Evolutionary conservation across 441 rosid genomes (phyloP).

Genomic region (Corymbia calophylla): DNA sequence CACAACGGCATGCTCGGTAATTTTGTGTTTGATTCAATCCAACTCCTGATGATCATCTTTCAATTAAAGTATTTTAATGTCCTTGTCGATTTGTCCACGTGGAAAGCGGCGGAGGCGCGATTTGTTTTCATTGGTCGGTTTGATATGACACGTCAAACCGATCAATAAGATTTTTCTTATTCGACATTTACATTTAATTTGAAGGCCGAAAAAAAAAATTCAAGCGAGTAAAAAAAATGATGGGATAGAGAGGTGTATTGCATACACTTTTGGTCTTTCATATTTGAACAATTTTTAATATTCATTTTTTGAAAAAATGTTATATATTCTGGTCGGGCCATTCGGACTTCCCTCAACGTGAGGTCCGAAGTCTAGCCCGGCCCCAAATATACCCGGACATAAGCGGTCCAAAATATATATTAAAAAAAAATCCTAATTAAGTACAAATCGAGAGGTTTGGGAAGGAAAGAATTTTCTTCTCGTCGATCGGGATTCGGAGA

Average conservation of each 20-base stretch:
- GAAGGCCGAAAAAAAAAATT: no score
- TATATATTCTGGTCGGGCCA: neutral
- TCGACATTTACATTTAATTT: no score
- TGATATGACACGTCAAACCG: fast-evolving
- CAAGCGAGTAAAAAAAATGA: fast-evolving
- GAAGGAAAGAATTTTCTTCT: neutral
- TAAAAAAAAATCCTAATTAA: neutral
- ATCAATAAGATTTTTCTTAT: fast-evolving
- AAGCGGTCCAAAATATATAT: neutral
- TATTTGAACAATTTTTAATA: no score
- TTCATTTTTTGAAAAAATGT: no score
- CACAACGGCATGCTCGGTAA: neutral
- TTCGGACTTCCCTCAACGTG: neutral
- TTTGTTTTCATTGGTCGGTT: neutral
- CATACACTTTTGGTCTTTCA: no score
- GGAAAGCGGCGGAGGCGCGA: no score
- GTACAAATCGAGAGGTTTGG: neutral
- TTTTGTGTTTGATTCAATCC: neutral
- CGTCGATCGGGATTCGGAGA: neutral
- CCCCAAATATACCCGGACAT: neutral
- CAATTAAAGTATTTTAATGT: neutral
- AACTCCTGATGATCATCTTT: neutral
- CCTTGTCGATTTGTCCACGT: neutral
- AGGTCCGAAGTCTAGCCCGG: neutral
- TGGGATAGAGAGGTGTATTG: no score